Evolutionary conservation across 2,329 filamentous ascomycete species (phyloP).

Genomic region (Aureobasidium vineae): DNA sequence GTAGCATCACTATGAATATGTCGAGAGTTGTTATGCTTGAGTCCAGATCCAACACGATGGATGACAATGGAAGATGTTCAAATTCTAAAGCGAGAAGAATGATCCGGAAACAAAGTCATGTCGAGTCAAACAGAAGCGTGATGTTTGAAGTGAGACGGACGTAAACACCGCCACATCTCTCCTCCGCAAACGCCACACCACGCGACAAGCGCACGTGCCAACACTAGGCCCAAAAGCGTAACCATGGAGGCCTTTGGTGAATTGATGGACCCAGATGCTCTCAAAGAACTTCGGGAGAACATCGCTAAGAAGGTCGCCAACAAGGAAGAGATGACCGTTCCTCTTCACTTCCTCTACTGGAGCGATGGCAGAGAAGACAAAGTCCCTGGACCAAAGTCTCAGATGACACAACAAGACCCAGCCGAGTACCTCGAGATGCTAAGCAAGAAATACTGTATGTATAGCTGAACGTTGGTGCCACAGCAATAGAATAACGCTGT

Average conservation of each 20-base stretch:
- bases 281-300: background rate
- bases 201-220: background rate
- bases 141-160: background rate
- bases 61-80: background rate
- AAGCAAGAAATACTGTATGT: slow-evolving; percentile 9
- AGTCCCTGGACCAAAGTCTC: background rate
- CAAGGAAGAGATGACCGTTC: background rate
- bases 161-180: background rate
- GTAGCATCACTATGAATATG: background rate
- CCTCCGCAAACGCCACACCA: background rate
- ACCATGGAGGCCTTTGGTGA: background rate
- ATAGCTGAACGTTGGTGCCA: no score
- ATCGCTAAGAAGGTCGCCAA: background rate
- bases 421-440: background rate
- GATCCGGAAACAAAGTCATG: background rate
- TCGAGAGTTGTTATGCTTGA: background rate
- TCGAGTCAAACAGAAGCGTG: background rate
- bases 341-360: slow-evolving; percentile 5
- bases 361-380: background rate
- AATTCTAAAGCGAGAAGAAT: background rate
- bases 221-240: background rate
- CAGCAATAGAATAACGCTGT: background rate
- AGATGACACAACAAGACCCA: slow-evolving; percentile 3
- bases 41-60: background rate
- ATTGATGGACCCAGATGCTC: background rate